A percentile compares a stretch with the other conserved stretches of the same genome.
These are phyloP conservation scores for Ephemerocybe angulata DNA, from an alignment of 768 basidiomycete genomes.

Conservation along the genomic window DNA sequence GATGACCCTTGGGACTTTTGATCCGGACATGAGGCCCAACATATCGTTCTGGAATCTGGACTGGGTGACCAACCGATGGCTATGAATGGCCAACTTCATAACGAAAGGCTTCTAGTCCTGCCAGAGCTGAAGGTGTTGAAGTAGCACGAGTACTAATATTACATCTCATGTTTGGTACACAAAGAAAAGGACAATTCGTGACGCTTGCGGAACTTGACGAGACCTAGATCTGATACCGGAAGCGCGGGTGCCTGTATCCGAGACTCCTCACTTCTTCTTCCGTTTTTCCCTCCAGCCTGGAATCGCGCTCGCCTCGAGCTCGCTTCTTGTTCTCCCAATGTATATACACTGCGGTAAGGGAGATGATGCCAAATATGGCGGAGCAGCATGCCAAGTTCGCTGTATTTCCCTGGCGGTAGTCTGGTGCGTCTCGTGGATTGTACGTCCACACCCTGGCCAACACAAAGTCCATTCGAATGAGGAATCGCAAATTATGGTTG, in stretches of 20 bases:
- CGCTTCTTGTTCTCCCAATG: constrained; percentile 42
- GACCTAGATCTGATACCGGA: constrained; percentile 40
- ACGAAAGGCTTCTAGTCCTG: too few species aligned
- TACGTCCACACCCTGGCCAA: constrained; percentile 43
- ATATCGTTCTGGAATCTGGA: too few species aligned
- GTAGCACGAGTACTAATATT: too few species aligned
- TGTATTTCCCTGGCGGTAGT: constrained; percentile 43
- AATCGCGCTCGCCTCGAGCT: constrained; percentile 38
- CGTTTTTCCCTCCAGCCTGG: constrained; percentile 38
- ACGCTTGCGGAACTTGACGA: too few species aligned
- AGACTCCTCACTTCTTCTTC: constrained; percentile 35
- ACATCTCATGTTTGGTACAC: too few species aligned
- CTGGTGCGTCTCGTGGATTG: constrained; percentile 41
- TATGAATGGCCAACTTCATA: too few species aligned
- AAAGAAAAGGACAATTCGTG: too few species aligned
- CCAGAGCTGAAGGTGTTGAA: too few species aligned
- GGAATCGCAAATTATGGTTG: too few species aligned
- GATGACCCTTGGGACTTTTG: too few species aligned
- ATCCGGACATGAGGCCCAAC: too few species aligned
- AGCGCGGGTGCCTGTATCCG: constrained; percentile 43
- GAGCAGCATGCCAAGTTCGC: constrained; percentile 39
- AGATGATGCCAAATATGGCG: constrained; percentile 25
- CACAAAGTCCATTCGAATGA: not conserved
- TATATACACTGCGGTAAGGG: constrained; percentile 31
- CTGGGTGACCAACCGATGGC: too few species aligned